Base-by-base conservation (phyloP, 2,329 filamentous ascomycete genomes). In the Pseudopyricularia cyperi region DNA sequence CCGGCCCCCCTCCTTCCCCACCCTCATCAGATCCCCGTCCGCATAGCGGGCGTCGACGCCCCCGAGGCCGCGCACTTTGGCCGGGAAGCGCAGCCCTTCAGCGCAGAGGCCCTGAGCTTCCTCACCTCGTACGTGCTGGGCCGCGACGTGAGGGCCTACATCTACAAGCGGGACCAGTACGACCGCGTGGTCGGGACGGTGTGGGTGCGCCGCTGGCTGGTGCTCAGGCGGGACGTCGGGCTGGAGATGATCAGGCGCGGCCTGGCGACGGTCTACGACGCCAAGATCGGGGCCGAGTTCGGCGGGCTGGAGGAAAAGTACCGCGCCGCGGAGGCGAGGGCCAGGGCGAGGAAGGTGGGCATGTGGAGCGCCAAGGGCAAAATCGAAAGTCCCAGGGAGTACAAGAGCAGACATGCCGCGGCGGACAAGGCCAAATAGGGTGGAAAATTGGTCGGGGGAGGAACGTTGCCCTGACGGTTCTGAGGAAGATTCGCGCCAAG, bases 11-110 rank as follows among this genome's bases (percentile, higher is more conserved):
- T n/a, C n/a, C n/a, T n/a, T n/a, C n/a, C n/a, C n/a, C n/a, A n/a
- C n/a, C n/a, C n/a, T n/a, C n/a, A n/a, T n/a, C 61, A 94, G 85
- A 87, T 98, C 58, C 82, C 90, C 50, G 78, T 98, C 53, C 87
- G 93, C 28, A 76, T 98, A 53, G 93, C 93, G 15, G 93, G 93
- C 49, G 72, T 98, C 52, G 93, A 98, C 66, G 93, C 94, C 11
- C 93, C 93, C 2, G 93, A 98, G 69, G 74, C 87, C 52, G 84
- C 90, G 8, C 93, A 98, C 67, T 98, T 96, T 68, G 94, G 94
- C 52, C 80, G 82, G 50, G 85, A 88, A 26, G 87, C 83, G 9
- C 93, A 98, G 67, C 91, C 90, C 1, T 89, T 82, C 64, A 77
- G 87, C 3, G 74, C 80, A 54, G 91, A 97, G 66, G 89, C 93